Base-by-base conservation (phyloP, 495 filamentous ascomycete genomes). In the Daldinia caldariorum region DNA sequence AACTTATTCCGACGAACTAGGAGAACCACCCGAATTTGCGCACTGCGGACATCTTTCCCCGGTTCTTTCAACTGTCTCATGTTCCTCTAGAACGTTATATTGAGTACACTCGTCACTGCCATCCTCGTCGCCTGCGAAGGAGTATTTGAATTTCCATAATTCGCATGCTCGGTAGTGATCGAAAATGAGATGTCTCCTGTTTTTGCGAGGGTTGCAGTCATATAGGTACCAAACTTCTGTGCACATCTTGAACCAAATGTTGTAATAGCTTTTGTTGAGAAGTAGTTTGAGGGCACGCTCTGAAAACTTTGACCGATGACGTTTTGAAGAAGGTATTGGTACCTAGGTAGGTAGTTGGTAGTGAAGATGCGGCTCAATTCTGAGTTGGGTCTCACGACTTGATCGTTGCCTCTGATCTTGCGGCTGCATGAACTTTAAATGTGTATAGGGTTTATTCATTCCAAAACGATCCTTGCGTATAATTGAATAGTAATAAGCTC, bases 21-120 rank as follows among this genome's bases (percentile, higher is more conserved):
- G 66, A 59, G 66, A 69, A 10, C 66, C 59, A 4, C 53, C 66
- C 14, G 61, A 47, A 35, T 65, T 70, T 18, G 61, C 61, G 32
- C 67, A 61, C 26, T 70, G 31, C 13, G 61, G 50, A 12, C 61
- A 70, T 51, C 56, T 57, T 22, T 70, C 29, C 16, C 61, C 61
- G 12, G 47, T 10, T 12, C 49, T 65, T n/a, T 61, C 50, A 31
- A 61, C 16, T 0, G 47, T 65, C 29, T 56, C 41, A 13, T 70
- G 67, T 14, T 63, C 54, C 20, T 38, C 55, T 29, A 16, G 0
- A 0, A 4, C 13, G 38, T 70, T 31, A 37, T 45, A 61, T 13
- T 41, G 4, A 12, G n/a, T 0, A 16, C 61, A 70, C 7, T 61
- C 57, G 0, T 45, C 58, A 41, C 57, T 69, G 26, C 67, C 61